Conservation (phyloP, 179 eudicot genomes). For the Drosera spatulata region DNA sequence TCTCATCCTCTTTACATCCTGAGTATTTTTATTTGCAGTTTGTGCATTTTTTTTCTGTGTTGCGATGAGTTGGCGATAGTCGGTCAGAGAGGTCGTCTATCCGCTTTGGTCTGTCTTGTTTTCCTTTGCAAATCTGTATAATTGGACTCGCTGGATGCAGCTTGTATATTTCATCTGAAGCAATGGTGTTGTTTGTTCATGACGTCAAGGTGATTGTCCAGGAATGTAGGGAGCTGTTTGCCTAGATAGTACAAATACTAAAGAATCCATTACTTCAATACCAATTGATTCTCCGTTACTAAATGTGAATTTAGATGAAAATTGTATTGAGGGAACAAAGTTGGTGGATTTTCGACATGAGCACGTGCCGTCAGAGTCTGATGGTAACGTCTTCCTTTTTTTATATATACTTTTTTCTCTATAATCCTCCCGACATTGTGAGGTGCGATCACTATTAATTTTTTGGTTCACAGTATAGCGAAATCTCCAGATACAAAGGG, state of each 20-base stretch:
- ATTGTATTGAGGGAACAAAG: slow-evolving; percentile 7
- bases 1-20: no score
- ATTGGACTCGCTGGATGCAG: no score
- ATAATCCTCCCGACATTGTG: not conserved
- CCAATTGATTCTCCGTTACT: slow-evolving; percentile 1
- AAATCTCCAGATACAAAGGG: slow-evolving; percentile 1
- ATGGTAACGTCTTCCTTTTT: slow-evolving; percentile 16
- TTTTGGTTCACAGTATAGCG: slow-evolving; percentile 3
- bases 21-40: no score
- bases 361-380: slow-evolving; percentile 8
- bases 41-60: no score
- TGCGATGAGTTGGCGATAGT: no score
- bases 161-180: no score
- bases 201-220: no score
- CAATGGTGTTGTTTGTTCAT: no score
- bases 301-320: slow-evolving; percentile 7
- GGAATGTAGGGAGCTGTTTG: slow-evolving; percentile 1
- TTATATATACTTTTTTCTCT: not conserved
- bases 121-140: no score
- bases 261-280: not conserved
- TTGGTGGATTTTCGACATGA: slow-evolving; percentile 6
- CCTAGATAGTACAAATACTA: slow-evolving; percentile 1
- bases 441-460: slow-evolving; percentile 2
- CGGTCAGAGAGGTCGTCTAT: no score
- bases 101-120: no score